Percentiles rank a stretch among this genome's conserved stretches.
Conservation (phyloP, 1,139 yeast genomes). For the Protomyces pachydermus region DNA sequence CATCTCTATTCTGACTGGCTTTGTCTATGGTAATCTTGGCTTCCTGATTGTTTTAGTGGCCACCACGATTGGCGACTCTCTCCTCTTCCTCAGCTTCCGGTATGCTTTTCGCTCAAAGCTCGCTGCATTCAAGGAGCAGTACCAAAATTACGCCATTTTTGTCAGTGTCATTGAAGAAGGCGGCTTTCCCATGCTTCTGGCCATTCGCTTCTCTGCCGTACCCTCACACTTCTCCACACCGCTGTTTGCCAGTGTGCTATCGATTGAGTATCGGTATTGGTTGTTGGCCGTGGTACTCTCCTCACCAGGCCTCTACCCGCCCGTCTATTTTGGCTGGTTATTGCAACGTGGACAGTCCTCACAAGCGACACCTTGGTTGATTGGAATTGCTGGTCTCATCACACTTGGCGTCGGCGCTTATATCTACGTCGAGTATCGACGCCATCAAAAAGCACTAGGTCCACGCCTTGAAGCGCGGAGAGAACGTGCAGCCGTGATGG, state of each 20-base stretch:
- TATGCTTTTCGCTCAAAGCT: conserved; percentile 11
- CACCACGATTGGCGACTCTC: conserved; percentile 25
- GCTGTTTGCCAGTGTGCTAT: conserved; percentile 22
- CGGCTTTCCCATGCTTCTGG: conserved; percentile 25
- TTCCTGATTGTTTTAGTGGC: conserved; percentile 20
- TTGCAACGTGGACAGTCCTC: conserved; percentile 21
- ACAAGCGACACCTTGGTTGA: conserved; percentile 15
- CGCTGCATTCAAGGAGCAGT: conserved; percentile 18
- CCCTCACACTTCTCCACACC: conserved; percentile 29
- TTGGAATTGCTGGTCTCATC: conserved; percentile 11
- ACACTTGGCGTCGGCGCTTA: conserved; percentile 12
- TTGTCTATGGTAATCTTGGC: conserved; percentile 25
- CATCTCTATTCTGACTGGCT: conserved; percentile 25
- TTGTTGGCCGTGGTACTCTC: conserved; percentile 4
- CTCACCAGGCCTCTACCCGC: conserved; percentile 9
- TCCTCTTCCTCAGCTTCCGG: conserved; percentile 27
- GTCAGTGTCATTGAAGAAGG: conserved; percentile 29
- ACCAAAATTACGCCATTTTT: conserved; percentile 26
- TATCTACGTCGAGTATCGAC: conserved; percentile 14
- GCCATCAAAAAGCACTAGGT: neutral
- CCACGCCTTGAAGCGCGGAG: neutral
- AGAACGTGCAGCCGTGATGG: neutral
- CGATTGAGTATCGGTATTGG: conserved; percentile 7
- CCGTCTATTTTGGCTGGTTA: conserved; percentile 22
- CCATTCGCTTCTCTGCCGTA: conserved; percentile 25